Percentiles rank a stretch among this genome's conserved stretches.
Conservation (phyloP, 345 rosid genomes). For the Pistacia integerrima region DNA sequence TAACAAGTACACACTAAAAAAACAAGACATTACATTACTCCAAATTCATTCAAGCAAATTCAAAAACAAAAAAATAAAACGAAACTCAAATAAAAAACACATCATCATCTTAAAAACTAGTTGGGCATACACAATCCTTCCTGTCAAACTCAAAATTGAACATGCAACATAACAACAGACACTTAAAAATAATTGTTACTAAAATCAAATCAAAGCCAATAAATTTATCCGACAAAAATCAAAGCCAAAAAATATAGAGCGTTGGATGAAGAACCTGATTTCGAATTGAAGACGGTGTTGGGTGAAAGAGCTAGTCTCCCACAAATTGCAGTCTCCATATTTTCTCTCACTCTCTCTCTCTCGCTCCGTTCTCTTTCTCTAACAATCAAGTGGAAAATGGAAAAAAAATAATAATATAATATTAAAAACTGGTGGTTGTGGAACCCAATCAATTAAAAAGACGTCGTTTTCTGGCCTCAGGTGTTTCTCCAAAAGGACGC, state of each 20-base stretch:
- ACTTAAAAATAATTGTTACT: not conserved
- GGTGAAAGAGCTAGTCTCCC: slow-evolving; percentile 83
- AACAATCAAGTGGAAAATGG: not conserved
- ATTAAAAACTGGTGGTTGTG: slow-evolving; percentile 10
- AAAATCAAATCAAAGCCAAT: not conserved
- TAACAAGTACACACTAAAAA: too few relatives aligned
- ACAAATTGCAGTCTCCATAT: slow-evolving; percentile 69
- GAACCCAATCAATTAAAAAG: not conserved
- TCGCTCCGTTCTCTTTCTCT: slow-evolving; percentile 21
- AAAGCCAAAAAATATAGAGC: not conserved
- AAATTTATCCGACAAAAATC: not conserved
- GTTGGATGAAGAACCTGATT: slow-evolving; percentile 45
- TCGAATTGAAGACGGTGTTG: slow-evolving; percentile 54
- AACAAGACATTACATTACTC: too few relatives aligned
- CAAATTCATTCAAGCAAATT: too few relatives aligned
- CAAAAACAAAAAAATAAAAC: not conserved
- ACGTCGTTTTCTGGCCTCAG: slow-evolving; percentile 1
- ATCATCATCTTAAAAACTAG: too few relatives aligned
- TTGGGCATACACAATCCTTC: not conserved
- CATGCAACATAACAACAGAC: not conserved
- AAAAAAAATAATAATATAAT: not conserved
- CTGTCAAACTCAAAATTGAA: not conserved
- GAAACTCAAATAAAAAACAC: not conserved
- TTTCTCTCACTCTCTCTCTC: slow-evolving; percentile 5
- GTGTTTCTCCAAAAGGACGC: not conserved